These are phyloP conservation scores for Ampelomyces quisqualis DNA, from an alignment of 2,329 filamentous ascomycete species.

Conservation along the genomic window DNA sequence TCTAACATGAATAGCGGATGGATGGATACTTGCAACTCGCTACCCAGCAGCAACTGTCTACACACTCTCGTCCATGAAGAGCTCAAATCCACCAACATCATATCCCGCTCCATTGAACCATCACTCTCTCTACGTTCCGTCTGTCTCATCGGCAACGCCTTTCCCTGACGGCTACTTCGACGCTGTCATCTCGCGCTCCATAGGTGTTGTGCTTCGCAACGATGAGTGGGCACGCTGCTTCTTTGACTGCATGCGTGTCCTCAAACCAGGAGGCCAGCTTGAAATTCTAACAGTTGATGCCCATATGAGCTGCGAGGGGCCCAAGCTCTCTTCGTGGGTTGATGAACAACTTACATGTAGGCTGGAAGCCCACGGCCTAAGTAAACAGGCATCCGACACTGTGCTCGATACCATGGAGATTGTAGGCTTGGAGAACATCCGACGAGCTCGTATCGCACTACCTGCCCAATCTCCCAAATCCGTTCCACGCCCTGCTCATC, in stretches of 20 bases:
- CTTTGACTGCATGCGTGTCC: constrained; percentile 31
- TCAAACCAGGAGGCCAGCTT: constrained; percentile 30
- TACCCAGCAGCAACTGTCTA: constrained; percentile 29
- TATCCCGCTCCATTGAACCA: constrained; percentile 32
- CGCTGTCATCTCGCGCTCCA: constrained; percentile 27
- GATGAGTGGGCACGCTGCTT: constrained; percentile 32
- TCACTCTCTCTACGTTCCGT: constrained; percentile 29
- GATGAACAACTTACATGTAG: constrained; percentile 24
- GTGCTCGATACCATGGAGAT: constrained; percentile 34
- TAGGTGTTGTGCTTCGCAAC: constrained; percentile 26
- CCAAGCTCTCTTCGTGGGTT: constrained; percentile 24
- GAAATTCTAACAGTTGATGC: constrained; percentile 30
- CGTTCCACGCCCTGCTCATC: constrained; percentile 7
- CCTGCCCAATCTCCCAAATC: constrained; percentile 19
- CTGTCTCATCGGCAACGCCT: constrained; percentile 21
- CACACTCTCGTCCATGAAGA: constrained; percentile 26
- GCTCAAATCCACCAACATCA: constrained; percentile 17
- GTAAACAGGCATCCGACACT: constrained; percentile 27
- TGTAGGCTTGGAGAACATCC: constrained; percentile 30
- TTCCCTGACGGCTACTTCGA: constrained; percentile 32
- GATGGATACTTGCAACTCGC: constrained; percentile 30
- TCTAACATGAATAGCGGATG: constrained; percentile 18
- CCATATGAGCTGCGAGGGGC: constrained; percentile 27
- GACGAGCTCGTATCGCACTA: constrained; percentile 28
- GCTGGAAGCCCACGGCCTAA: constrained; percentile 24